A percentile compares a stretch with the other conserved stretches of the same genome.
These are phyloP conservation scores for Scenedesmus sp. DNA, from an alignment of 163 green algal species.

Conservation along the genomic window DNA sequence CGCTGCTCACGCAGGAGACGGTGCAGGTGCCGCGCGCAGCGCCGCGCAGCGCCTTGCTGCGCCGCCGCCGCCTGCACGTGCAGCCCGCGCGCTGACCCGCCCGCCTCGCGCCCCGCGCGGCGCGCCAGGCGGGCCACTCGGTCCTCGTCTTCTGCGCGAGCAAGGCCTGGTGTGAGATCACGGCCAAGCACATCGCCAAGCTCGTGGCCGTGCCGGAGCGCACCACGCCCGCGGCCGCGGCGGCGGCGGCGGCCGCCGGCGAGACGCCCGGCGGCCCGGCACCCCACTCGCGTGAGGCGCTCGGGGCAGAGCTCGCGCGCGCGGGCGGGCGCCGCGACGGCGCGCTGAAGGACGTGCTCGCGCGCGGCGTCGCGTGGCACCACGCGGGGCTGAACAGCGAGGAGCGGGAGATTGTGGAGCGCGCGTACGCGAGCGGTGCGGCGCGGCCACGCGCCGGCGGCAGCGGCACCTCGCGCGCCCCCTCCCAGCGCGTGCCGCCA, in stretches of 20 bases:
- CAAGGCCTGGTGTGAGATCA: constrained; percentile 61
- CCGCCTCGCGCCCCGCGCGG: too few species aligned
- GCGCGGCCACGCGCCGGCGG: neutral
- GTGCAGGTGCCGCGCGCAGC: constrained; percentile 46
- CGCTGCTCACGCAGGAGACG: constrained; percentile 75
- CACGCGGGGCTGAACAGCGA: constrained; percentile 82
- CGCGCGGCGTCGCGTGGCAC: constrained; percentile 88
- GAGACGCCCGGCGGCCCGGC: neutral
- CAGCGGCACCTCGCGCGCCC: neutral
- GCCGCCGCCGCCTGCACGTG: too few species aligned
- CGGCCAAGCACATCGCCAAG: constrained; percentile 56
- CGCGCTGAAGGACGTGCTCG: constrained; percentile 60
- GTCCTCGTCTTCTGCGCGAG: constrained; percentile 94
- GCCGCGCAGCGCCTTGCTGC: neutral
- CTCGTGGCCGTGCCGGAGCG: constrained; percentile 56
- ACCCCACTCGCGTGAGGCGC: neutral
- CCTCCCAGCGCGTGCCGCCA: neutral
- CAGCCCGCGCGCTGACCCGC: too few species aligned
- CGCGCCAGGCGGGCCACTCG: constrained; percentile 67
- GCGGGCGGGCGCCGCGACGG: neutral
- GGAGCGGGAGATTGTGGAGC: constrained; percentile 87
- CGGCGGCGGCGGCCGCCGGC: neutral
- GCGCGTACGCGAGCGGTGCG: constrained; percentile 57
- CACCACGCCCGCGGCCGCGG: neutral
- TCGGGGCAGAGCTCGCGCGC: neutral